Conservation (phyloP, 164 flowering plant species). For the Houttuynia cordata region DNA sequence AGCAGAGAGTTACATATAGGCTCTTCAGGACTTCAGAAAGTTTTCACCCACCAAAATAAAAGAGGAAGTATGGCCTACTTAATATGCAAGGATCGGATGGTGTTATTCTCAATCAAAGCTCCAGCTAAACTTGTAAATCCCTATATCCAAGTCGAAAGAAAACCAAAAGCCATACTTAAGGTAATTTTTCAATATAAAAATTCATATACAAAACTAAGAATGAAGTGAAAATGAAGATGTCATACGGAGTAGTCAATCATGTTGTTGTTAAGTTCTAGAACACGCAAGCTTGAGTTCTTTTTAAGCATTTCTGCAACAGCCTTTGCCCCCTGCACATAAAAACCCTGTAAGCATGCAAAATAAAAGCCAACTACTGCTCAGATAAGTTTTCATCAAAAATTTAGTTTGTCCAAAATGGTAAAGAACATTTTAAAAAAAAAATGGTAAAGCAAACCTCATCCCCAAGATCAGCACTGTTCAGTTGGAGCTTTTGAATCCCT, state of each 20-base stretch:
- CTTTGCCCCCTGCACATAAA: slow-evolving; percentile 73
- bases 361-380: neutral
- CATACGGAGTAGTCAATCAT: slow-evolving; percentile 93
- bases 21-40: neutral
- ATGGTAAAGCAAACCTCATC: slow-evolving; percentile 67
- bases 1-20: neutral
- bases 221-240: slow-evolving; percentile 1
- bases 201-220: neutral
- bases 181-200: too few species aligned
- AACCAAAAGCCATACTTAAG: neutral
- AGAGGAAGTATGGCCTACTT: slow-evolving; percentile 45
- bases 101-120: slow-evolving; percentile 73
- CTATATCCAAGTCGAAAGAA: slow-evolving; percentile 44
- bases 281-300: slow-evolving; percentile 61
- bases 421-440: too few species aligned
- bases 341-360: slow-evolving; percentile 1
- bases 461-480: slow-evolving; percentile 71
- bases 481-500: slow-evolving; percentile 70
- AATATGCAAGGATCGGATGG: slow-evolving; percentile 50
- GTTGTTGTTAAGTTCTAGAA: slow-evolving; percentile 83
- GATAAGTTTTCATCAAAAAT: neutral
- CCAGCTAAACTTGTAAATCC: slow-evolving; percentile 90
- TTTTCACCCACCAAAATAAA: neutral
- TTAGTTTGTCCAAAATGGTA: neutral
- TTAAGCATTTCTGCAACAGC: slow-evolving; percentile 87